phyloP scores from a whole-genome alignment of 148 eudicot species.

The Spergularia bocconei region DNA sequence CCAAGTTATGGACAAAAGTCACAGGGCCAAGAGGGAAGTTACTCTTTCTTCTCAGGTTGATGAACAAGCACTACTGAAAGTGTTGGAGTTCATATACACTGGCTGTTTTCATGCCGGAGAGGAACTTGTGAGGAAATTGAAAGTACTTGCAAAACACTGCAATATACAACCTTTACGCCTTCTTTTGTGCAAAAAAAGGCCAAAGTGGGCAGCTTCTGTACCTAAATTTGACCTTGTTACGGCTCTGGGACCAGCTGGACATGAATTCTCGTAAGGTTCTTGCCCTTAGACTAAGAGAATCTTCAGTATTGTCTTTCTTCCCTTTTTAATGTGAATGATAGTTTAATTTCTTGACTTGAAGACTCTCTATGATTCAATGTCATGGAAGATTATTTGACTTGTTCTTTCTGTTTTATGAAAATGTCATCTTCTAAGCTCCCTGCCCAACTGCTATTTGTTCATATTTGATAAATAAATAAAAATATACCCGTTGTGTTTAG shows the following conservation, averaged over 20 bases:
- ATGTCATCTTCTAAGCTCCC: background rate
- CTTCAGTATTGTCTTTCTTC: background rate
- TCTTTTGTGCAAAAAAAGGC: constrained; percentile 49
- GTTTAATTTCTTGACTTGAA: background rate
- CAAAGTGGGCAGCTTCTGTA: constrained; percentile 63
- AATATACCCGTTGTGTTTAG: background rate
- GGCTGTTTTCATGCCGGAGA: constrained; percentile 57
- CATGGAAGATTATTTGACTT: background rate
- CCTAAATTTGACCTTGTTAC: constrained; percentile 55
- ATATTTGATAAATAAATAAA: background rate
- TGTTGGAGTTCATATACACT: constrained; percentile 64
- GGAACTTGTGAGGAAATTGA: constrained; percentile 54
- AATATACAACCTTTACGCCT: constrained; percentile 53
- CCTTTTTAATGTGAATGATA: background rate
- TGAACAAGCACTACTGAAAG: constrained; percentile 48
- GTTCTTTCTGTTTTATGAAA: background rate
- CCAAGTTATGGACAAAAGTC: constrained; percentile 22
- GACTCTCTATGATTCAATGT: background rate
- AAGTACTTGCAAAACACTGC: constrained; percentile 61
- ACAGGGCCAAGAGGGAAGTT: constrained; percentile 39
- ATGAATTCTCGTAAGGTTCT: constrained; percentile 47
- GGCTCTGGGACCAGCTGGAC: constrained; percentile 65
- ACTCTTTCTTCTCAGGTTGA: constrained; percentile 72
- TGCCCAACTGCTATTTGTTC: background rate
- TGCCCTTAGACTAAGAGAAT: constrained; percentile 10